Evolutionary conservation across 352 stramenopile genomes (phyloP).

Genomic region (Globisporangium middletonii): DNA sequence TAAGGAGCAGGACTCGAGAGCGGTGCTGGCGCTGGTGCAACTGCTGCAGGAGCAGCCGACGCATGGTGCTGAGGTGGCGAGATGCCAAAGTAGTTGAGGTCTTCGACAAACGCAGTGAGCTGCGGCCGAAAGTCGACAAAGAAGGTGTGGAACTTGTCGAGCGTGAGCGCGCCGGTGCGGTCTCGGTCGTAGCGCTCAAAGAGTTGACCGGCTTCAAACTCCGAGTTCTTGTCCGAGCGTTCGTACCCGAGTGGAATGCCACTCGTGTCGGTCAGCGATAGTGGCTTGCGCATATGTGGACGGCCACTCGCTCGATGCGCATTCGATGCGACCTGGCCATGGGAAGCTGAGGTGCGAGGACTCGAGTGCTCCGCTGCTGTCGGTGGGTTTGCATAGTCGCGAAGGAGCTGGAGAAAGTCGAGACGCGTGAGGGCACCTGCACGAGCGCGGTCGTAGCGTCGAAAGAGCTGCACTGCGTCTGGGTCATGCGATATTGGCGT

Average conservation of each 20-base stretch:
- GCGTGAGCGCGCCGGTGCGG: slow-evolving; percentile 41
- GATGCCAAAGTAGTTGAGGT: neutral
- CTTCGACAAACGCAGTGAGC: slow-evolving; percentile 43
- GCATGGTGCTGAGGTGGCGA: slow-evolving; percentile 2
- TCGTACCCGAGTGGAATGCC: slow-evolving; percentile 70
- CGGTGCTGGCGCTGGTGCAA: neutral
- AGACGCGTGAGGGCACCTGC: slow-evolving; percentile 40
- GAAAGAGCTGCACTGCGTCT: slow-evolving; percentile 77
- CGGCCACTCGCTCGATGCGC: too few relatives aligned
- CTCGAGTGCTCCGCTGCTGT: neutral
- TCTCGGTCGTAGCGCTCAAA: slow-evolving; percentile 78
- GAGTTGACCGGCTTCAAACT: slow-evolving; percentile 81
- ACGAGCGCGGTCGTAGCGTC: slow-evolving; percentile 62
- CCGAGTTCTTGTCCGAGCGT: slow-evolving; percentile 63
- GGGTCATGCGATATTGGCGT: slow-evolving; percentile 24
- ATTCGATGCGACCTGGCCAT: neutral
- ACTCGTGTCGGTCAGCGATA: slow-evolving; percentile 58
- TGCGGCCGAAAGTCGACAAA: slow-evolving; percentile 70
- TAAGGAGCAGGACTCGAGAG: neutral
- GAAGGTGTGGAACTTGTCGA: slow-evolving; percentile 67
- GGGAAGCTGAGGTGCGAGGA: neutral
- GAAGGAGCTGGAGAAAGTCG: slow-evolving; percentile 68
- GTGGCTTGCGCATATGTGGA: slow-evolving; percentile 19
- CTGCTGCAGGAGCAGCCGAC: neutral
- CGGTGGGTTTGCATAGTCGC: slow-evolving; percentile 45